Percentiles rank a stretch among this genome's conserved stretches.
These are phyloP conservation scores for Serendipita sp. DNA, from an alignment of 1,284 basidiomycete species.

Conservation along the genomic window DNA sequence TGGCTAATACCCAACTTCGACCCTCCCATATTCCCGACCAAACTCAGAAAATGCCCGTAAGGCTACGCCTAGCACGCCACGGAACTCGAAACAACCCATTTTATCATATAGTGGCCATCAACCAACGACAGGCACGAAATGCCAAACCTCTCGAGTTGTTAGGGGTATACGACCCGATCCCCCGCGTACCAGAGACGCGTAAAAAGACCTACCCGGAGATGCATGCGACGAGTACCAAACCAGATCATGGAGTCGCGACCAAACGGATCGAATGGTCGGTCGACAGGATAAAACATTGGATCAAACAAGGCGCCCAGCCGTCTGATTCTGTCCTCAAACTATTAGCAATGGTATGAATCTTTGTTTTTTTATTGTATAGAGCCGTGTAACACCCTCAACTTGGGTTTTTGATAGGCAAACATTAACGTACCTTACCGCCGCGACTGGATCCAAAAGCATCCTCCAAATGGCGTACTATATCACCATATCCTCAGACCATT, in stretches of 20 bases:
- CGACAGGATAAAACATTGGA: conserved; percentile 81
- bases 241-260: conserved; percentile 20
- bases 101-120: conserved; percentile 80
- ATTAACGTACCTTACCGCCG: not conserved
- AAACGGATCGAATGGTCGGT: conserved; percentile 86
- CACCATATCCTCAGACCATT: not conserved
- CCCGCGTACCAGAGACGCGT: conserved; percentile 29
- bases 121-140: conserved; percentile 61
- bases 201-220: conserved; percentile 14
- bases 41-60: conserved; percentile 58
- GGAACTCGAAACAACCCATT: conserved; percentile 67
- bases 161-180: conserved; percentile 71
- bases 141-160: conserved; percentile 85
- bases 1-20: not conserved
- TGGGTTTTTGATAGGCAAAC: not conserved
- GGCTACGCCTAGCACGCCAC: conserved; percentile 76
- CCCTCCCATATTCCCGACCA: not conserved
- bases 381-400: not conserved
- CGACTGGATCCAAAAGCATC: conserved; percentile 3
- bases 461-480: not conserved
- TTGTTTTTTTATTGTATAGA: not conserved
- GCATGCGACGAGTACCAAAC: conserved; percentile 15
- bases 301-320: conserved; percentile 72
- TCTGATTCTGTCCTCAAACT: conserved; percentile 65
- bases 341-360: conserved; percentile 58